These are phyloP conservation scores for Tuber magnatum DNA, from an alignment of 495 filamentous ascomycete genomes.

Conservation along the genomic window DNA sequence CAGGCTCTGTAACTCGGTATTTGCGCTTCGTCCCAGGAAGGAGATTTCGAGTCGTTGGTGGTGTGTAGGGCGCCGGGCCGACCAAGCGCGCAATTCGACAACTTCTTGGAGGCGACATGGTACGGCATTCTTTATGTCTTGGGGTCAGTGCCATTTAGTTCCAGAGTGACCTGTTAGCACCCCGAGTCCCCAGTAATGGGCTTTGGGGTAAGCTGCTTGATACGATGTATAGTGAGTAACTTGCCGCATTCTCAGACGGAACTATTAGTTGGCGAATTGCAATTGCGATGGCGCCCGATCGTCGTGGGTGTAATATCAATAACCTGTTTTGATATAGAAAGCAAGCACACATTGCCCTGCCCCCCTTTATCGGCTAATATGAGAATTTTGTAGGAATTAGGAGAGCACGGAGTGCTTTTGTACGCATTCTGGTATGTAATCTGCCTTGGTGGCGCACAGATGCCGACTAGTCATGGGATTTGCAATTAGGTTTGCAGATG, in stretches of 20 bases:
- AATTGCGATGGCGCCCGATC: not conserved
- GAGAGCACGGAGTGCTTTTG: not conserved
- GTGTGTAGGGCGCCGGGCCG: not conserved
- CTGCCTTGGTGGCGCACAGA: not conserved
- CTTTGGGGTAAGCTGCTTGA: not conserved
- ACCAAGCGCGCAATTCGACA: not conserved
- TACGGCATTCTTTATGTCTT: not conserved
- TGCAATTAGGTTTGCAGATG: not conserved
- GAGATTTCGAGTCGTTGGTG: not conserved
- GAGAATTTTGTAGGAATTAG: not conserved
- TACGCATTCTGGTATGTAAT: not conserved
- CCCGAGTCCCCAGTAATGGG: not conserved
- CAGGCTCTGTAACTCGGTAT: not conserved
- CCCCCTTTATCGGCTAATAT: not conserved
- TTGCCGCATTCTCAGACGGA: not conserved
- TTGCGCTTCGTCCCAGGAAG: not conserved
- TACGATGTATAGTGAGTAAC: not conserved
- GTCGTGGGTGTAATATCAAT: too few relatives aligned
- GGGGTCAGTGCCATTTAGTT: not conserved
- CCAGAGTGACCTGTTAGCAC: not conserved
- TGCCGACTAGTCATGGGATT: not conserved
- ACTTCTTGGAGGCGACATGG: not conserved
- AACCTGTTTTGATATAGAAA: not conserved
- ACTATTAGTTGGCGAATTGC: not conserved
- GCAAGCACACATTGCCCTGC: not conserved